Base-by-base conservation (phyloP, 23 red algal genomes). In the Gracilaria domingensis region DNA sequence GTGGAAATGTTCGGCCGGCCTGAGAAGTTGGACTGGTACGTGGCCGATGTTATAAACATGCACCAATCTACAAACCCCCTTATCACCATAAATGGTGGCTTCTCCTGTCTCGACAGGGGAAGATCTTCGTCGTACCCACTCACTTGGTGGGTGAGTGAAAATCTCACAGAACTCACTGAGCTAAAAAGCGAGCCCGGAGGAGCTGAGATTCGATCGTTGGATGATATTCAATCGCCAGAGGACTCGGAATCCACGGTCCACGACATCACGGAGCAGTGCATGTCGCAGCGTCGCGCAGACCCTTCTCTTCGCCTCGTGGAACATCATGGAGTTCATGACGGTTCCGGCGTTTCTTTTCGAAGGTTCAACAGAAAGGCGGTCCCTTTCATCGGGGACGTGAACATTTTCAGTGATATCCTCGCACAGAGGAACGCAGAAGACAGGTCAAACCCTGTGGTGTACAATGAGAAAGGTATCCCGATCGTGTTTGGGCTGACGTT, bases 31-130 rank as follows among this genome's bases (percentile, higher is more conserved):
- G 83, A 86, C 26, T 86, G 83, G 83, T 86, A 56, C 26, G 29
- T 47, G 34, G 83, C 83, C 65, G 83, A 86, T 28, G 62, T 86
- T 4, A 74, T 42, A 11, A 25, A 32, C 37, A 32, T 36, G 30
- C 54, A 61, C 20, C 54, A 84, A 2, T 24, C 54, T 9, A 40
- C 56, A 0, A 28, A n/a, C n/a, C n/a, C n/a, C n/a, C n/a, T 62
- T 11, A 42, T 86, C 35, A 86, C 83, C 29, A 53, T 86, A 17
- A 86, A 86, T 25, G 83, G 56, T 14, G 83, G 60, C n/a, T 86
- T 86, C 48, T 51, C 38, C 16, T 86, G 83, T 51, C 37, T 86
- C 8, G 83, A 86, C 66, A 35, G 34, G 6, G 83, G 83, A 26
- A 34, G 12, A 37, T 86, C 83, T 14, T 55, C 14, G 24, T 86